Evolutionary conservation across 768 basidiomycete species (phyloP), one percentile per base, ranked within the genome.

Genomic region (Boletus subcaerulescens): DNA sequence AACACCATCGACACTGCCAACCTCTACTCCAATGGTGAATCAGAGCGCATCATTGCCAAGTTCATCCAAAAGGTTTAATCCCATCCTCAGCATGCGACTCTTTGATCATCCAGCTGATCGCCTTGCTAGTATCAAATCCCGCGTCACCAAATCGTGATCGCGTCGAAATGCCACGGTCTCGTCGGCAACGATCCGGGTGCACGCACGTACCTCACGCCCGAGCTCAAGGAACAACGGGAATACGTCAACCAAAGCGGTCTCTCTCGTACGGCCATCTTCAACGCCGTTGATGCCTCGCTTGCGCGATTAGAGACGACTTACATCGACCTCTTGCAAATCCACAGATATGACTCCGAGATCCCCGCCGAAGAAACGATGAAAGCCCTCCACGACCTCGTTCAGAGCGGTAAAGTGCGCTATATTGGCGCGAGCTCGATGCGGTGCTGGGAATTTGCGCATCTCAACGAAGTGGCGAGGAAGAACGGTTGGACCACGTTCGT

Each of bases 401-500:
- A 77, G 54, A 67, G 63, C 24, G 77, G 80, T 15, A 77, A 78
- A 58, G 80, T 79, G 20, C 67, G 80, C 36, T 83, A 82, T 56
- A 74, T 80, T 40, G 79, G 78, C 3, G 76, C 74, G 2, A 77
- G 76, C 51, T 77, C 75, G 41, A 77, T 79, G 76, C 65, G 71
- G 8, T 64, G 75, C 14, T 80, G 77, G 77, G 72, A 80, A 44
- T 76, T 79, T 36, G 70, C 72, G 13, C 58, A 70, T 52, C 64
- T 81, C 64, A 76, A 80, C 52, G 72, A 76, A 31, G 71, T 77
- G 3, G 80, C 80, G 5, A 65, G 67, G 26, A 66, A 68, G 50
- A 65, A 79, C 17, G 74, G 74, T 6, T 80, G 80, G 73, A 82
- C 81, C 8, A 76, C 72, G 55, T 83, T 84, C 58, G 72, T 80